Conservation (phyloP, 1,284 basidiomycete genomes). For the Tilletia caries region DNA sequence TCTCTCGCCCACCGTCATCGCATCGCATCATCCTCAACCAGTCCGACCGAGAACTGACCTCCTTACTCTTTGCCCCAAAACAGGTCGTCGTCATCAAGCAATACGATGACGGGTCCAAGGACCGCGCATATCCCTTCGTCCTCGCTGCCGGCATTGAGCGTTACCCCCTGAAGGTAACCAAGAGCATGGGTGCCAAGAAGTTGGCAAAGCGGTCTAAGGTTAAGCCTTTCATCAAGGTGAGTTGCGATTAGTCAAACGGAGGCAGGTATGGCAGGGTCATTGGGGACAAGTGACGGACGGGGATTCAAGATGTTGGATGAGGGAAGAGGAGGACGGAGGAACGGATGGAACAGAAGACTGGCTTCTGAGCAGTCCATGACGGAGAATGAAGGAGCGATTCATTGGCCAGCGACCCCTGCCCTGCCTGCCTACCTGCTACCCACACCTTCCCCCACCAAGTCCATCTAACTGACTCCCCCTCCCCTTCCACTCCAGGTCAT, state of each 20-base stretch:
- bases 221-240: constrained; percentile 53
- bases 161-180: constrained; percentile 53
- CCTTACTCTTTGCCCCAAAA: constrained; percentile 8
- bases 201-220: constrained; percentile 53
- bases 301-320: no score
- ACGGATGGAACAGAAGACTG: no score
- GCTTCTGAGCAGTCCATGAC: no score
- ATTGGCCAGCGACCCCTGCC: no score
- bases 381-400: no score
- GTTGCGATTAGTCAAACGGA: not conserved
- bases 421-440: not conserved
- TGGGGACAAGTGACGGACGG: no score
- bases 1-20: not conserved
- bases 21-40: no score
- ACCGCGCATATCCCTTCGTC: constrained; percentile 50
- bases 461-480: not conserved
- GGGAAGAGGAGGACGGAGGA: no score
- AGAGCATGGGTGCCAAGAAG: constrained; percentile 53
- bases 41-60: not conserved
- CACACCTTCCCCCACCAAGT: not conserved
- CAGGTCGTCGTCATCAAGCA: constrained; percentile 55
- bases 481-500: constrained; percentile 29
- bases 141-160: constrained; percentile 53
- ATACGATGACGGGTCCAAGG: constrained; percentile 53
- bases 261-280: not conserved